Evolutionary conservation across 2,329 filamentous ascomycete genomes (phyloP).

Genomic region (Cladosporium colombiae): DNA sequence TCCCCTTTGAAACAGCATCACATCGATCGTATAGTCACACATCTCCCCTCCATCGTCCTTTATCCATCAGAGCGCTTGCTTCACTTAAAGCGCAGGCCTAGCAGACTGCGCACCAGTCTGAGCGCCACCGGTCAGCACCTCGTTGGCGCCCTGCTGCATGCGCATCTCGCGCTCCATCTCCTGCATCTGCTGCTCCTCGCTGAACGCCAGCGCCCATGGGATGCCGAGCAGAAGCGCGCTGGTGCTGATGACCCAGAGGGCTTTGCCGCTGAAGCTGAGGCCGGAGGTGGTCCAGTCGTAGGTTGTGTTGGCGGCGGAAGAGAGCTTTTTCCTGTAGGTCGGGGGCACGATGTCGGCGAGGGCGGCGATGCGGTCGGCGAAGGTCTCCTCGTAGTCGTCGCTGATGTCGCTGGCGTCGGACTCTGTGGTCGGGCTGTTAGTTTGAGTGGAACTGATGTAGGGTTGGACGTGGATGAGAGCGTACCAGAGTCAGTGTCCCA

Average conservation of each 20-base stretch:
- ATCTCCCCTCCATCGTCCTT: background rate
- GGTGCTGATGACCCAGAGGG: constrained; percentile 87
- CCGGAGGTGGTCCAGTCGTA: constrained; percentile 60
- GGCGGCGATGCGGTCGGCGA: constrained; percentile 45
- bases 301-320: constrained; percentile 50
- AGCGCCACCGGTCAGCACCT: constrained; percentile 50
- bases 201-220: constrained; percentile 87
- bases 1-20: background rate
- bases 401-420: constrained; percentile 64
- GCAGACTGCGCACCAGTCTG: constrained; percentile 15
- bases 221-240: constrained; percentile 87
- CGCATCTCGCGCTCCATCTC: constrained; percentile 98
- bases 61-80: background rate
- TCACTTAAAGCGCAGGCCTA: constrained; percentile 13
- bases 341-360: constrained; percentile 49
- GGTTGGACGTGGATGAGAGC: constrained; percentile 29
- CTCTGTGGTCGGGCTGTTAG: constrained; percentile 52
- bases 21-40: background rate
- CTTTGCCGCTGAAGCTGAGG: constrained; percentile 75
- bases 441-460: background rate
- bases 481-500: constrained; percentile 92
- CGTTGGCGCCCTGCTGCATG: constrained; percentile 88
- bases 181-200: constrained; percentile 93
- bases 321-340: constrained; percentile 45
- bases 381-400: constrained; percentile 51